Evolutionary conservation across 1,284 basidiomycete species (phyloP).

Genomic region (Grifola frondosa): DNA sequence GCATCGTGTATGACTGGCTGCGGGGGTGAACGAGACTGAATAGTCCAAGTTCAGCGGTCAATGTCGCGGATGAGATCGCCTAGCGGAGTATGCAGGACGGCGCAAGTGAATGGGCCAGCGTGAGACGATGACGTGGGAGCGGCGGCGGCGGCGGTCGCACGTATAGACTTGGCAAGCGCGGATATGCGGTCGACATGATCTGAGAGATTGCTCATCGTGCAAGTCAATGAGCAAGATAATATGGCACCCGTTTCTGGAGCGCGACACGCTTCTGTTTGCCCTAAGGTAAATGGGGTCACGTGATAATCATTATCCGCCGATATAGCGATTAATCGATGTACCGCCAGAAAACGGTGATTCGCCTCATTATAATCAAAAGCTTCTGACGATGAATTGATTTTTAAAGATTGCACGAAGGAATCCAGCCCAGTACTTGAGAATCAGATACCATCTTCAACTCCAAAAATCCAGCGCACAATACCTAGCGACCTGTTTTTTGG

Average conservation of each 20-base stretch:
- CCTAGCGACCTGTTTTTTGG: no score
- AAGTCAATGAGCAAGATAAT: no score
- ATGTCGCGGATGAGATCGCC: slow-evolving; percentile 76
- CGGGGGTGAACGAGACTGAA: slow-evolving; percentile 52
- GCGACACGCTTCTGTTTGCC: slow-evolving; percentile 12
- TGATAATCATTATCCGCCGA: no score
- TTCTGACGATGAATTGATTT: no score
- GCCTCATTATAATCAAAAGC: no score
- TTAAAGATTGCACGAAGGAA: no score
- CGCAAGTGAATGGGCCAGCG: slow-evolving; percentile 48
- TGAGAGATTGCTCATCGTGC: slow-evolving; percentile 39
- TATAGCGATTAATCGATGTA: no score
- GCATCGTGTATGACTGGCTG: slow-evolving; percentile 30
- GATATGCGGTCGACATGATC: slow-evolving; percentile 46
- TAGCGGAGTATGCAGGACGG: slow-evolving; percentile 59
- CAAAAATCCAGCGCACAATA: no score
- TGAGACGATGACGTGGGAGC: slow-evolving; percentile 10
- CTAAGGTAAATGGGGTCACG: slow-evolving; percentile 6
- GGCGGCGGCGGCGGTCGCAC: slow-evolving; percentile 29
- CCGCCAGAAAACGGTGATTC: no score
- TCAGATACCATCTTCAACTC: no score
- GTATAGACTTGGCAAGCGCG: slow-evolving; percentile 37
- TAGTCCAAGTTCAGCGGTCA: slow-evolving; percentile 71
- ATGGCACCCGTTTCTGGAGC: no score
- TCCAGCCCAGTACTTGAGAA: no score